A percentile compares a stretch with the other conserved stretches of the same genome.
Evolutionary conservation across 2,329 filamentous ascomycete species (phyloP).

Genomic region (Monascus ruber): DNA sequence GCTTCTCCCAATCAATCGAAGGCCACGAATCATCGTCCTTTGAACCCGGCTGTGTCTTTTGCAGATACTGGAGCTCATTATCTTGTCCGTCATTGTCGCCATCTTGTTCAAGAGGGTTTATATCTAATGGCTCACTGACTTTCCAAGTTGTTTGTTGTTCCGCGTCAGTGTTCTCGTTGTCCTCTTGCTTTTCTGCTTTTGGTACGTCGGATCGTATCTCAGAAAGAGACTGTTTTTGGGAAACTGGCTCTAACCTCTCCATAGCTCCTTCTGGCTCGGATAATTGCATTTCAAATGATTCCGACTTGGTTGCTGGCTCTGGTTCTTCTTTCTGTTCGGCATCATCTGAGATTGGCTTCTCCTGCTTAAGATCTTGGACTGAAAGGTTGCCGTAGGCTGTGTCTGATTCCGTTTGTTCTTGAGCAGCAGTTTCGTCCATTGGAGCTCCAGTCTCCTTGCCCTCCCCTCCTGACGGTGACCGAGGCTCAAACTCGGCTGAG

Average conservation of each 20-base stretch:
- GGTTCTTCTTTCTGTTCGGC: background rate
- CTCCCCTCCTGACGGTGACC: no score
- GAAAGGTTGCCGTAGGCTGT: no score
- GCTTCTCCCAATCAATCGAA: conserved; percentile 26
- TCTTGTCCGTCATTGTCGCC: conserved; percentile 1
- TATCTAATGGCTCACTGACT: background rate
- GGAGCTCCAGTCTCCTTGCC: no score
- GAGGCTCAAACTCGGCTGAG: no score
- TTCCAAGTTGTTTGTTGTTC: background rate
- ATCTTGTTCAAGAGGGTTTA: conserved; percentile 2
- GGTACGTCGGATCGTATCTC: background rate
- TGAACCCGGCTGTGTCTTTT: conserved; percentile 1
- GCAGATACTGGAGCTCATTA: conserved; percentile 2
- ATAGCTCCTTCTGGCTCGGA: background rate
- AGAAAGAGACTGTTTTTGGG: background rate
- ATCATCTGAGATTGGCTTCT: no score
- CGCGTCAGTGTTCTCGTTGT: background rate
- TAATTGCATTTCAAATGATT: background rate
- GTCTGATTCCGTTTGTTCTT: no score
- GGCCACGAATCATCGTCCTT: conserved; percentile 25
- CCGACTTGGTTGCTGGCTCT: conserved; percentile 1
- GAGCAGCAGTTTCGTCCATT: no score
- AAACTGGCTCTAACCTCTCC: conserved; percentile 2
- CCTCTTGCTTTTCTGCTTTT: background rate
- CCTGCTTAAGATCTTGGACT: no score